phyloP scores from a whole-genome alignment of 257 asterid genomes.

The Misopates orontium region DNA sequence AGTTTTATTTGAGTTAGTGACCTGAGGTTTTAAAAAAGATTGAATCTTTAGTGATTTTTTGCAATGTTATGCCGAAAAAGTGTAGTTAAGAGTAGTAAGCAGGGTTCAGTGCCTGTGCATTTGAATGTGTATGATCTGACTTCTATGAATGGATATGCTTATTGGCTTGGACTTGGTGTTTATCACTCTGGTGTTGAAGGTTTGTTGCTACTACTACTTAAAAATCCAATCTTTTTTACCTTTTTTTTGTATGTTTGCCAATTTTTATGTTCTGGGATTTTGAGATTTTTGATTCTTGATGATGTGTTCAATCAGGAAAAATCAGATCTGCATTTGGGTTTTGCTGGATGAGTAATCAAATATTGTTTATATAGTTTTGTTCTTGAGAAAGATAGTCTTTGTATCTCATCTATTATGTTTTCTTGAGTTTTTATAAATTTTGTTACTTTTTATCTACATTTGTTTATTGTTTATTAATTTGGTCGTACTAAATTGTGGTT shows the following conservation, averaged over 20 bases:
- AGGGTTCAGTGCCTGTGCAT: constrained; percentile 68
- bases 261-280: background rate
- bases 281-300: background rate
- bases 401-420: too few species aligned
- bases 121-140: constrained; percentile 81
- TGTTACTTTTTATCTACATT: too few species aligned
- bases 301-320: background rate
- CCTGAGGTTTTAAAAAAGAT: too few species aligned
- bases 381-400: too few species aligned
- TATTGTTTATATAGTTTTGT: too few species aligned
- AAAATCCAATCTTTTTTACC: background rate
- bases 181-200: constrained; percentile 94
- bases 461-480: too few species aligned
- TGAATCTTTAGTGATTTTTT: background rate
- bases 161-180: constrained; percentile 88
- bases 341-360: background rate
- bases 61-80: constrained; percentile 70
- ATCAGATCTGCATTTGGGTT: constrained; percentile 27
- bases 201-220: constrained; percentile 27
- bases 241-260: background rate
- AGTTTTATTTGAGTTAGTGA: too few species aligned
- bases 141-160: constrained; percentile 73
- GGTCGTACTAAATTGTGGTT: too few species aligned
- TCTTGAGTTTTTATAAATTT: too few species aligned
- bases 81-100: constrained; percentile 33